Conservation (phyloP, 495 filamentous ascomycete genomes). For the Evansstolkia leycettana region DNA sequence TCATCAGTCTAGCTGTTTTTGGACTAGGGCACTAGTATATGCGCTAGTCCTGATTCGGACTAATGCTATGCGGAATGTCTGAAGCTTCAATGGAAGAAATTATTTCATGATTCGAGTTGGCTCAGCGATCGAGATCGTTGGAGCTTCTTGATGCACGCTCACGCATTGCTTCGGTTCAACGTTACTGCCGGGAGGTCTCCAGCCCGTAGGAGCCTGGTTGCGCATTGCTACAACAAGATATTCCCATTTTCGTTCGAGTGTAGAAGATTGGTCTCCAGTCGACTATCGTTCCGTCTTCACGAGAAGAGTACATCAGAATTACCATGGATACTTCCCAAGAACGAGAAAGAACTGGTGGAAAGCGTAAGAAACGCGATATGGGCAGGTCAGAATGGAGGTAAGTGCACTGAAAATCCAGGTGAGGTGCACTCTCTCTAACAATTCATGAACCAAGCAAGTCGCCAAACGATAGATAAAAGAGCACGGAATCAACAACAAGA, state of each 20-base stretch:
- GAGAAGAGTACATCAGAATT: conserved; percentile 1
- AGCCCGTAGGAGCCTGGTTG: neutral
- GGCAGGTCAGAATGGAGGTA: conserved; percentile 56
- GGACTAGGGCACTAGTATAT: neutral
- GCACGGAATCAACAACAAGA: conserved; percentile 44
- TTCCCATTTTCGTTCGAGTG: neutral
- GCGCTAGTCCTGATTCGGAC: neutral
- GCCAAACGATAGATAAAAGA: conserved; percentile 50
- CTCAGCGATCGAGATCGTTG: no score
- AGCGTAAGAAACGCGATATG: conserved; percentile 52
- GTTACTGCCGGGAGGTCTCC: neutral
- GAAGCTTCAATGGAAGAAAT: no score
- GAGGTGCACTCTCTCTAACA: conserved; percentile 5
- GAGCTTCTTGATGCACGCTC: neutral
- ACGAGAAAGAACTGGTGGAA: conserved; percentile 28
- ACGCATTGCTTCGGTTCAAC: neutral
- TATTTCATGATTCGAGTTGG: no score
- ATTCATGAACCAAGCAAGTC: conserved; percentile 51
- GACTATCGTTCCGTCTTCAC: neutral
- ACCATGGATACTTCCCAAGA: conserved; percentile 30
- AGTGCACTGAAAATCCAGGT: conserved; percentile 7
- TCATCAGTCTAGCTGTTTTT: neutral
- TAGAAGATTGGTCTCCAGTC: neutral
- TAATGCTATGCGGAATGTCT: no score
- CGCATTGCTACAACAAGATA: neutral